Evolutionary conservation across 2,329 filamentous ascomycete genomes (phyloP), one percentile per base, ranked within the genome.

Genomic region (Alternaria ethzedia): DNA sequence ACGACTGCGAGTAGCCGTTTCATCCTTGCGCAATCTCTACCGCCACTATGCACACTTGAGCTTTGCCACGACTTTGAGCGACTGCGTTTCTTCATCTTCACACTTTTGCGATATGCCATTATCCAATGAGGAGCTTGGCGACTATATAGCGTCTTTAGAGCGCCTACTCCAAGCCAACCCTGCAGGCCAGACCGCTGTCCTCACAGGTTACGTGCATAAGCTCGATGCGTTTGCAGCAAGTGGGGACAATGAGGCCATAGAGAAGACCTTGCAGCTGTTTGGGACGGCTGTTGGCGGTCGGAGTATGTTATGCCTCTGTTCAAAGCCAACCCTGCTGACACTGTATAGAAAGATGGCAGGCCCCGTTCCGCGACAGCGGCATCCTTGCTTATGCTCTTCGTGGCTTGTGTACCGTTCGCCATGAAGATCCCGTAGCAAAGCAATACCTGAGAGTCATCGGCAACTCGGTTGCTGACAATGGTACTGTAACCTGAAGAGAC

Each of bases 391-490:
- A 72, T 49, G 71, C 70, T n/a, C 49, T 77, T 13, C 63, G 71
- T 13, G 65, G 70, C 8, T 67, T 80, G 46, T 69, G 74, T 55
- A 63, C 66, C 12, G 63, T 64, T 6, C 57, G 58, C 28, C 61
- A 66, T 44, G 54, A 72, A n/a, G 28, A 67, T 12, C 60, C 57
- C 21, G 47, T 79, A 25, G 65, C 65, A 10, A 79, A 75, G 59
- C 78, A 81, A 51, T 76, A 73, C 57, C 65, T 81, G 15, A 70
- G 79, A 47, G 75, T 80, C 20, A 74, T 80, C 54, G 79, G 79
- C 10, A 81, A 81, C 55, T 72, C 73, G 23, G 77, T 80, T 41
- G 78, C 78, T 30, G 78, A 81, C 36, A 75, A 77, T 55, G 78
- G 75, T 79, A 72, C 43, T 46, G 43, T 20, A 30, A 41, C 28